Percentiles rank a stretch among this genome's conserved stretches.
Conservation (phyloP, 768 basidiomycete genomes). For the Rhizopogon vinicolor region DNA sequence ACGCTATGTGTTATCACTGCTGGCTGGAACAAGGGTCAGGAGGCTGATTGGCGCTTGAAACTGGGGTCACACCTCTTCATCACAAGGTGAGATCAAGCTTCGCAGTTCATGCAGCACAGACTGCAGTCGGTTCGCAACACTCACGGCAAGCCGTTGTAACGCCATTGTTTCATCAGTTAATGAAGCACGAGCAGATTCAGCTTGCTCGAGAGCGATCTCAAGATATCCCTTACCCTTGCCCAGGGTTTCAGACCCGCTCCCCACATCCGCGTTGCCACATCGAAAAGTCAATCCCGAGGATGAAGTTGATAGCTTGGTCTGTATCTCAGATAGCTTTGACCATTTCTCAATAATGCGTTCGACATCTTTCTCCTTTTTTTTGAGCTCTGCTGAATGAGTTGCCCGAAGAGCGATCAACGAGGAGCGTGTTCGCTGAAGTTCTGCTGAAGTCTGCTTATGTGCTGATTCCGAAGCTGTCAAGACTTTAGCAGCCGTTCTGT, state of each 20-base stretch:
- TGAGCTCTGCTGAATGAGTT: slow-evolving; percentile 66
- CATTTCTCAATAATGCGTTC: slow-evolving; percentile 74
- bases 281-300: slow-evolving; percentile 47
- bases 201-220: slow-evolving; percentile 68
- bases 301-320: slow-evolving; percentile 48
- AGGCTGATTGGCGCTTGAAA: background rate
- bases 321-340: slow-evolving; percentile 65
- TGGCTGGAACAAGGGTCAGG: slow-evolving; percentile 31
- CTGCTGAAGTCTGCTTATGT: slow-evolving; percentile 66
- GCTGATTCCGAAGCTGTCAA: slow-evolving; percentile 56
- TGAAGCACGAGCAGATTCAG: slow-evolving; percentile 59
- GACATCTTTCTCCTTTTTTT: slow-evolving; percentile 77
- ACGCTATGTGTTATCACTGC: slow-evolving; percentile 39
- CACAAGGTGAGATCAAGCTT: slow-evolving; percentile 31
- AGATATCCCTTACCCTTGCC: slow-evolving; percentile 51
- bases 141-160: slow-evolving; percentile 56
- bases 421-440: slow-evolving; percentile 70
- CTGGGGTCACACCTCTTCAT: slow-evolving; percentile 42
- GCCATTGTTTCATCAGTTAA: slow-evolving; percentile 62
- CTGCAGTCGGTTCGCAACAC: slow-evolving; percentile 63
- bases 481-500: slow-evolving; percentile 47
- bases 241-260: slow-evolving; percentile 39
- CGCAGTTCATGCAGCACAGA: slow-evolving; percentile 45
- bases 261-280: slow-evolving; percentile 46
- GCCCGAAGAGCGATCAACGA: slow-evolving; percentile 65